phyloP scores from a whole-genome alignment of 2,329 filamentous ascomycete species.

The Colletotrichum cuscutae region DNA sequence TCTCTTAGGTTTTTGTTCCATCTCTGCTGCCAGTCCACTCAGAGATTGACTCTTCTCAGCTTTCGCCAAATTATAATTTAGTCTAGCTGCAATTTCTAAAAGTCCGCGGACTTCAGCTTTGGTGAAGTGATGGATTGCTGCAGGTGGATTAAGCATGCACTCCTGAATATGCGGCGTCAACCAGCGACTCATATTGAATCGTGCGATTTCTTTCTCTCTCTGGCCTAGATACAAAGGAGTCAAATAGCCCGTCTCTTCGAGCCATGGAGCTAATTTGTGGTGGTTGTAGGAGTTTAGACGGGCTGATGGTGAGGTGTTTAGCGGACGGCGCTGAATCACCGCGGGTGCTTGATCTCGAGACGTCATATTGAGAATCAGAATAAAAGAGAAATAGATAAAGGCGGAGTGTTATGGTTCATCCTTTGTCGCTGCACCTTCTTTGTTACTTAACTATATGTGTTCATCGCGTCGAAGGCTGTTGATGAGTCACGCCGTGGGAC shows the following conservation, averaged over 20 bases:
- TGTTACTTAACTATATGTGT: too few relatives aligned
- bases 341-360: fast-evolving
- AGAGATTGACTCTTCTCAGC: background rate
- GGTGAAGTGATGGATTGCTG: background rate
- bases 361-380: background rate
- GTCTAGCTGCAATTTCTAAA: background rate
- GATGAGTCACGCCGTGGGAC: background rate
- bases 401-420: fast-evolving
- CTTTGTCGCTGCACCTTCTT: background rate
- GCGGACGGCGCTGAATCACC: background rate
- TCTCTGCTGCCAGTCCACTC: background rate
- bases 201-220: background rate
- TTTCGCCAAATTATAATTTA: background rate
- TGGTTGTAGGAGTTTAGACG: background rate
- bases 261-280: background rate
- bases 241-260: background rate
- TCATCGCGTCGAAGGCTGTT: fast-evolving
- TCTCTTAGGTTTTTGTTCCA: fast-evolving
- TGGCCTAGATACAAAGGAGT: background rate
- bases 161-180: background rate
- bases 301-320: background rate
- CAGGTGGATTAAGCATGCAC: background rate
- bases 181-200: background rate
- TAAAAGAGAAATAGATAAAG: too few relatives aligned
- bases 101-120: background rate